Evolutionary conservation across 1,284 basidiomycete species (phyloP).

Genomic region (Fereydounia khargensis): DNA sequence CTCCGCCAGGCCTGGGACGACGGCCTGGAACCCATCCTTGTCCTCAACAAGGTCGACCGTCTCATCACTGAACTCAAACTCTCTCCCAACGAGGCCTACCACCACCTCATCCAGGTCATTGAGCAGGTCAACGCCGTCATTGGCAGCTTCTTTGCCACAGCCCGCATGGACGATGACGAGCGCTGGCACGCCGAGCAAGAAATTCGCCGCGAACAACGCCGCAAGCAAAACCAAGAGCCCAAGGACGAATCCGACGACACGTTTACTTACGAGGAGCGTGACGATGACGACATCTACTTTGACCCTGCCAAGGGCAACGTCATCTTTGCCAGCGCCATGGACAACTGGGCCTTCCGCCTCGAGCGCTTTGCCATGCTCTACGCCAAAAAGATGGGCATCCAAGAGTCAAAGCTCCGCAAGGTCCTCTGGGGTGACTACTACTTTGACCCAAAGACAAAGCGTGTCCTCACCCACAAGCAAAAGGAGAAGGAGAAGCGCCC

Average conservation of each 20-base stretch:
- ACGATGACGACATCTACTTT: constrained; percentile 92
- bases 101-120: constrained; percentile 86
- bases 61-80: constrained; percentile 91
- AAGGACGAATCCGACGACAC: constrained; percentile 16
- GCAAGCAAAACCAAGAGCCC: constrained; percentile 48
- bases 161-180: constrained; percentile 89
- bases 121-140: constrained; percentile 98
- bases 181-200: constrained; percentile 91
- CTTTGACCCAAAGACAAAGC: constrained; percentile 92
- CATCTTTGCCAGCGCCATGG: constrained; percentile 91
- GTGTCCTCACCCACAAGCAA: constrained; percentile 86
- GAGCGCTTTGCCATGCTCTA: constrained; percentile 92
- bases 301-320: constrained; percentile 94
- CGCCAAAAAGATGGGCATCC: constrained; percentile 84
- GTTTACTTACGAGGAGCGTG: constrained; percentile 71
- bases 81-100: constrained; percentile 86
- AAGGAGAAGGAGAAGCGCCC: constrained; percentile 67
- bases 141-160: constrained; percentile 90
- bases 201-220: constrained; percentile 71
- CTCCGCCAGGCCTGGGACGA: constrained; percentile 93
- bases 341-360: constrained; percentile 96
- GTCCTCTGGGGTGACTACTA: constrained; percentile 98
- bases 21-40: constrained; percentile 80
- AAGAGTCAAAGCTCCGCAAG: constrained; percentile 78
- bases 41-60: constrained; percentile 97